Evolutionary conservation across 169 alveolate species (phyloP).

Genomic region (Eimeria sp.): DNA sequence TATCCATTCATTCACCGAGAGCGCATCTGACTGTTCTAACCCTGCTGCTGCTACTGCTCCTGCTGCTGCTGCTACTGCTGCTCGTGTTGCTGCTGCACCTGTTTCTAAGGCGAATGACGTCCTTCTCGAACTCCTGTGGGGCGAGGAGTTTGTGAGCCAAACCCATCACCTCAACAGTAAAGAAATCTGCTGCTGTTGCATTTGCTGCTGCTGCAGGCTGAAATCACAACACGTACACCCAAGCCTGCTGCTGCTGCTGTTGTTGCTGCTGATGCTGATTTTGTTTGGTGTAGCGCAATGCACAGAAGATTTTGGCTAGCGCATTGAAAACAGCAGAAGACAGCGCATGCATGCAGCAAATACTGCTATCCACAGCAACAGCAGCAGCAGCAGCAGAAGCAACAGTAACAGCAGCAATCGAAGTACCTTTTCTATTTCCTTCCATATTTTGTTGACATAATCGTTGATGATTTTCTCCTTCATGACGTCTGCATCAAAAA

Average conservation of each 20-base stretch:
- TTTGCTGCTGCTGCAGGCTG: slow-evolving; percentile 70
- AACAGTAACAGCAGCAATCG: not conserved
- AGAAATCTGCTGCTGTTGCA: slow-evolving; percentile 77
- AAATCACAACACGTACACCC: not conserved
- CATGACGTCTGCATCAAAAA: slow-evolving; percentile 82
- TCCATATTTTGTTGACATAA: slow-evolving; percentile 91
- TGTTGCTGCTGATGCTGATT: slow-evolving; percentile 11
- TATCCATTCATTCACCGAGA: not conserved
- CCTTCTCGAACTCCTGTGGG: slow-evolving; percentile 88
- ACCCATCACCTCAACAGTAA: slow-evolving; percentile 90
- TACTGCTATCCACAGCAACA: not conserved
- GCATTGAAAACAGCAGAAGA: not conserved
- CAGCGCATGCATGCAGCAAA: no score
- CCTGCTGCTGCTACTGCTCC: not conserved
- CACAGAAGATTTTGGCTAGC: not conserved
- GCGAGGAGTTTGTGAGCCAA: slow-evolving; percentile 89
- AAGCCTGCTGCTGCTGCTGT: not conserved
- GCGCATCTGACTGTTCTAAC: not conserved
- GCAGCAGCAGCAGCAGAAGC: slow-evolving; percentile 4
- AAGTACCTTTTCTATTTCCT: slow-evolving; percentile 89
- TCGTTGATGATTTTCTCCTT: slow-evolving; percentile 88
- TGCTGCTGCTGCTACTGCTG: slow-evolving; percentile 16
- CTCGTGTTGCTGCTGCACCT: slow-evolving; percentile 64
- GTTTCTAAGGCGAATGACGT: slow-evolving; percentile 79
- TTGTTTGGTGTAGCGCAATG: not conserved